These are phyloP conservation scores for Barnettozyma pratensis DNA, from an alignment of 805 yeast genomes.

Conservation along the genomic window DNA sequence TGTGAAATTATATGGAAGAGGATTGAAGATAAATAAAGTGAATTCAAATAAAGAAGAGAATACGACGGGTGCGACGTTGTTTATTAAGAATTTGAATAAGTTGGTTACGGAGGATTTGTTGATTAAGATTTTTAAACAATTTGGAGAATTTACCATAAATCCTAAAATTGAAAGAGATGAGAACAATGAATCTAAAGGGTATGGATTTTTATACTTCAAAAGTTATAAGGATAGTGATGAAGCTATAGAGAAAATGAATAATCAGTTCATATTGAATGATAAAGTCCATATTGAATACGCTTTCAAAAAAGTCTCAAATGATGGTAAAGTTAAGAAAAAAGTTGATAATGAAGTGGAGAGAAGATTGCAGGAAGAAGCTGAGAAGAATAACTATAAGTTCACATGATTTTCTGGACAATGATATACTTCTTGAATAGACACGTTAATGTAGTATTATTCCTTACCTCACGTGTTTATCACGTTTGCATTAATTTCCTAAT, in stretches of 20 bases:
- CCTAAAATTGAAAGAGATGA: conserved; percentile 48
- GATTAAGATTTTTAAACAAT: conserved; percentile 45
- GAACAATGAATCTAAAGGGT: conserved; percentile 49
- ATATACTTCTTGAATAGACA: too few relatives aligned
- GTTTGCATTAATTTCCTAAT: not conserved
- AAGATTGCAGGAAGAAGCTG: conserved; percentile 59
- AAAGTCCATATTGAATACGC: conserved; percentile 65
- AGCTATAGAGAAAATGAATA: conserved; percentile 66
- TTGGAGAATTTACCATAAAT: conserved; percentile 55
- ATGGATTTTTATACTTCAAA: conserved; percentile 61
- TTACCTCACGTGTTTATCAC: conserved; percentile 1
- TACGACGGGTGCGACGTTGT: conserved; percentile 54
- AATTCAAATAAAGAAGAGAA: conserved; percentile 22
- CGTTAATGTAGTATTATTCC: not conserved
- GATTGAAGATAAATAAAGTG: conserved; percentile 52
- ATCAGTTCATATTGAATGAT: conserved; percentile 62
- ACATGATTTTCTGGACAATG: not conserved
- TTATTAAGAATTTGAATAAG: conserved; percentile 63
- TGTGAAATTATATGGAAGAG: conserved; percentile 53
- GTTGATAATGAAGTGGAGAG: conserved; percentile 85
- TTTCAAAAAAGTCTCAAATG: conserved; percentile 32
- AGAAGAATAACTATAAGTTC: conserved; percentile 30
- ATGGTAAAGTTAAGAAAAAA: conserved; percentile 31
- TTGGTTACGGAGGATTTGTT: conserved; percentile 58
- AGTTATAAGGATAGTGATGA: conserved; percentile 64